These are phyloP conservation scores for Blastomyces gilchristii DNA, from an alignment of 2,329 filamentous ascomycete species.

Conservation along the genomic window DNA sequence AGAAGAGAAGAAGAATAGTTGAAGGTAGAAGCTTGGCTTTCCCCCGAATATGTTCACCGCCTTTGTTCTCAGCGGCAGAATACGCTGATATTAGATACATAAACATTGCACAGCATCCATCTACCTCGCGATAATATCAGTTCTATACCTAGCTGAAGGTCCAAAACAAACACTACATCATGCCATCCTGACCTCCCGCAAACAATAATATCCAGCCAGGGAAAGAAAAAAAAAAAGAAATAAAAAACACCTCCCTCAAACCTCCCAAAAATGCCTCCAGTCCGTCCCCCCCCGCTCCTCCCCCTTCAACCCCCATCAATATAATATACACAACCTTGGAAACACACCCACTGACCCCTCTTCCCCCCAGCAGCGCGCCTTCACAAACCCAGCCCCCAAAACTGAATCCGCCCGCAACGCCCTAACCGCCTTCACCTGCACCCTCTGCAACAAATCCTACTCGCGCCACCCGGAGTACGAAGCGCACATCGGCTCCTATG, in stretches of 20 bases:
- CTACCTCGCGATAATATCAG: neutral
- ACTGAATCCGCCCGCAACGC: conserved; percentile 62
- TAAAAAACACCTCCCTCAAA: no score
- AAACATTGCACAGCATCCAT: neutral
- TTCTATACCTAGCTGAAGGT: neutral
- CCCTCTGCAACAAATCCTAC: conserved; percentile 88
- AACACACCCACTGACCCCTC: conserved; percentile 1
- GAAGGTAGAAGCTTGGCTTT: no score
- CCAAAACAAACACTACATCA: neutral
- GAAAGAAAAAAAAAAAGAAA: neutral
- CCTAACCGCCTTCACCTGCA: conserved; percentile 70
- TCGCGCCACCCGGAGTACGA: conserved; percentile 93
- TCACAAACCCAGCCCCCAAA: conserved; percentile 40
- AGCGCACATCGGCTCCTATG: conserved; percentile 85
- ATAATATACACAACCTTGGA: neutral
- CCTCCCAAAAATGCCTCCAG: conserved; percentile 45
- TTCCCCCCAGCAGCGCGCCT: conserved; percentile 32
- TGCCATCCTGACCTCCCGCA: neutral
- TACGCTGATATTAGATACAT: no score
- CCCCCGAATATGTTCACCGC: neutral
- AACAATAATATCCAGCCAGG: neutral
- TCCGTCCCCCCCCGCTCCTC: conserved; percentile 33
- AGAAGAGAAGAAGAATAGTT: no score
- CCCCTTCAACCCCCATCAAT: no score
- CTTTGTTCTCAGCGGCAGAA: neutral